Conservation (phyloP, 2,329 filamentous ascomycete genomes). For the Paraphaeosphaeria sporulosa region DNA sequence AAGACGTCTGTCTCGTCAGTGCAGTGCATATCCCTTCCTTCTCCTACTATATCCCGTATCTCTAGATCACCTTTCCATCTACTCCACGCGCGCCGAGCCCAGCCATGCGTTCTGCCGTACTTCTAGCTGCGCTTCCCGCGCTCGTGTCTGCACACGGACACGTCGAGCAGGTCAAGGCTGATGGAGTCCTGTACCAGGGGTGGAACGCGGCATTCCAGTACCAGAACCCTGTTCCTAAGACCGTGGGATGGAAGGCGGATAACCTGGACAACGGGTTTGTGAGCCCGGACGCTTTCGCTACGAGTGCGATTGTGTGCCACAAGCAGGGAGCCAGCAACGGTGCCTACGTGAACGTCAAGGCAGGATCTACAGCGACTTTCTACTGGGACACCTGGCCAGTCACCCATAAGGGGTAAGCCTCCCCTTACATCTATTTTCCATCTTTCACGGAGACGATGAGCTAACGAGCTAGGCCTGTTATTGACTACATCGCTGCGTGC, state of each 20-base stretch:
- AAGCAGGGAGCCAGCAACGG: slow-evolving; percentile 42
- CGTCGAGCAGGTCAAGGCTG: slow-evolving; percentile 37
- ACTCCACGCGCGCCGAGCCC: background rate
- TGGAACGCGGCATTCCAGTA: slow-evolving; percentile 42
- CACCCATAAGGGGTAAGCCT: slow-evolving; percentile 29
- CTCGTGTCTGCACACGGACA: slow-evolving; percentile 42
- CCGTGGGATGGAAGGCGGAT: slow-evolving; percentile 43
- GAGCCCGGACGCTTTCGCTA: slow-evolving; percentile 33
- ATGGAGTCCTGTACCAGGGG: slow-evolving; percentile 38
- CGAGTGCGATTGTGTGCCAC: slow-evolving; percentile 46
- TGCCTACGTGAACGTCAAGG: slow-evolving; percentile 41
- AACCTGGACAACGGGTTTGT: slow-evolving; percentile 50
- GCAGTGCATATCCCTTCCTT: slow-evolving; percentile 8
- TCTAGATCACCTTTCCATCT: background rate
- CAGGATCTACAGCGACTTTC: slow-evolving; percentile 44
- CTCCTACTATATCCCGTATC: slow-evolving; percentile 2
- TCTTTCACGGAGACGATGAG: background rate
- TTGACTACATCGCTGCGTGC: slow-evolving; percentile 47
- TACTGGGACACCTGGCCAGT: slow-evolving; percentile 43
- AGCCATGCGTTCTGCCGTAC: slow-evolving; percentile 24
- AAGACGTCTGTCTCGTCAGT: slow-evolving; percentile 8
- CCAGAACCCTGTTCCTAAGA: slow-evolving; percentile 38
- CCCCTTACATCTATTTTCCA: background rate
- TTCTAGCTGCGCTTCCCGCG: slow-evolving; percentile 26
- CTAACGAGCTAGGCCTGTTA: slow-evolving; percentile 30